Conservation (phyloP, 1,284 basidiomycete species). For the Neolentinus lepideus region DNA sequence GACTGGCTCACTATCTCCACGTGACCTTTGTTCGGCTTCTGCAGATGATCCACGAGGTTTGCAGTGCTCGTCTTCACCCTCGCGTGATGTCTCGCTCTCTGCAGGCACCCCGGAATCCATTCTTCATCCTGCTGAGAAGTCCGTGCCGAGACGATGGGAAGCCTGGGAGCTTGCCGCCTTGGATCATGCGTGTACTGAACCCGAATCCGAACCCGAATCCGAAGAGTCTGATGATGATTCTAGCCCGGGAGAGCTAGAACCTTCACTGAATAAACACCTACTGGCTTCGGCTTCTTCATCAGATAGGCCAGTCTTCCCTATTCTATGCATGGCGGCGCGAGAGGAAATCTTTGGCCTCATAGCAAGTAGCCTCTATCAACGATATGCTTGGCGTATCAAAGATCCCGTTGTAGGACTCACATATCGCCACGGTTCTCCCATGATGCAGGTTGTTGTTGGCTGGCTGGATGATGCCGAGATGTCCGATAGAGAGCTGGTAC, state of each 20-base stretch:
- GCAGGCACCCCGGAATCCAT: too few relatives aligned
- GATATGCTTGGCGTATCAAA: not conserved
- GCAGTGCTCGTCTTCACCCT: not conserved
- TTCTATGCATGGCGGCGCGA: not conserved
- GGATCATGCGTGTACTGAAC: too few relatives aligned
- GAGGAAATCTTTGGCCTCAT: not conserved
- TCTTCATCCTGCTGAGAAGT: too few relatives aligned
- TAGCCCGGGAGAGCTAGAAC: not conserved
- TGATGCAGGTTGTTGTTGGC: not conserved
- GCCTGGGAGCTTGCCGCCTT: too few relatives aligned
- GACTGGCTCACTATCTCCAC: too few relatives aligned
- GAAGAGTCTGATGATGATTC: not conserved
- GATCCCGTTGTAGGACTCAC: not conserved
- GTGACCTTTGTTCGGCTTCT: not conserved
- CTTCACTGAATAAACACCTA: not conserved
- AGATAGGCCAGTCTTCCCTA: not conserved
- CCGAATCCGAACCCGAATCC: too few relatives aligned
- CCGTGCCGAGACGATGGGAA: too few relatives aligned
- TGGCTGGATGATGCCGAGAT: not conserved
- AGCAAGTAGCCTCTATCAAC: not conserved
- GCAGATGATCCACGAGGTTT: not conserved
- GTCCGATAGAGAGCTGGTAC: not conserved
- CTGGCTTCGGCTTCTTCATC: not conserved
- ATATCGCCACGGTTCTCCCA: not conserved
- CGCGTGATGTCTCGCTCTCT: too few relatives aligned